A percentile compares a stretch with the other conserved stretches of the same genome.
Evolutionary conservation across 345 rosid genomes (phyloP).

Genomic region (Rhizophora mangle): DNA sequence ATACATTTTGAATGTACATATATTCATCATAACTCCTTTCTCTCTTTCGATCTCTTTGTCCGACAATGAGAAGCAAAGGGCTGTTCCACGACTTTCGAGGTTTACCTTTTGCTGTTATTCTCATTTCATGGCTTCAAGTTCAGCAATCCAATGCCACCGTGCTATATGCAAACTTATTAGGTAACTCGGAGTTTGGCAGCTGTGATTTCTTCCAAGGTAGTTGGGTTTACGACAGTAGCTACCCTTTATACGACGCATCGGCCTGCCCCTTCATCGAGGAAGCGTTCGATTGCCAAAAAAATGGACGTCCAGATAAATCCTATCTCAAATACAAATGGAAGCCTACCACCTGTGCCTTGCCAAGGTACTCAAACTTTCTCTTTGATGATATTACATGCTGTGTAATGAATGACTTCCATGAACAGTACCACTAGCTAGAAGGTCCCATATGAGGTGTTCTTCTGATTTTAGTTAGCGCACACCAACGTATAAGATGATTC

Average conservation of each 20-base stretch:
- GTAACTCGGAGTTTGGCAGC: neutral
- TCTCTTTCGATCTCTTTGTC: neutral
- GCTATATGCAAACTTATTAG: neutral
- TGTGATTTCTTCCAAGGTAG: conserved; percentile 63
- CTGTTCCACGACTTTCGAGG: neutral
- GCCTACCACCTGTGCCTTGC: conserved; percentile 54
- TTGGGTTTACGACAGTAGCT: conserved; percentile 63
- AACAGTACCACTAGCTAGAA: too few relatives aligned
- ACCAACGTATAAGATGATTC: too few relatives aligned
- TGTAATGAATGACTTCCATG: too few relatives aligned
- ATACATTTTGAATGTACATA: too few relatives aligned
- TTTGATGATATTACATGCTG: neutral
- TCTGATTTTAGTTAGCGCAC: too few relatives aligned
- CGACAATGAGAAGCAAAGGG: neutral
- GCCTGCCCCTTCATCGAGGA: conserved; percentile 64
- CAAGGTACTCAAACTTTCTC: conserved; percentile 33
- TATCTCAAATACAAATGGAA: conserved; percentile 67
- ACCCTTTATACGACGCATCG: conserved; percentile 56
- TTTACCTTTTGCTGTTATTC: neutral
- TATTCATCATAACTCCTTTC: too few relatives aligned
- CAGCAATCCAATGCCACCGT: neutral
- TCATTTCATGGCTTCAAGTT: conserved; percentile 3
- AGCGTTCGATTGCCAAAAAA: conserved; percentile 58
- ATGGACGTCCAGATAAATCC: conserved; percentile 69
- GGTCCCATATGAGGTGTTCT: too few relatives aligned